Evolutionary conservation across 805 yeast species (phyloP), one percentile per base, ranked within the genome.

Genomic region (Diddensiella santjacobensis): DNA sequence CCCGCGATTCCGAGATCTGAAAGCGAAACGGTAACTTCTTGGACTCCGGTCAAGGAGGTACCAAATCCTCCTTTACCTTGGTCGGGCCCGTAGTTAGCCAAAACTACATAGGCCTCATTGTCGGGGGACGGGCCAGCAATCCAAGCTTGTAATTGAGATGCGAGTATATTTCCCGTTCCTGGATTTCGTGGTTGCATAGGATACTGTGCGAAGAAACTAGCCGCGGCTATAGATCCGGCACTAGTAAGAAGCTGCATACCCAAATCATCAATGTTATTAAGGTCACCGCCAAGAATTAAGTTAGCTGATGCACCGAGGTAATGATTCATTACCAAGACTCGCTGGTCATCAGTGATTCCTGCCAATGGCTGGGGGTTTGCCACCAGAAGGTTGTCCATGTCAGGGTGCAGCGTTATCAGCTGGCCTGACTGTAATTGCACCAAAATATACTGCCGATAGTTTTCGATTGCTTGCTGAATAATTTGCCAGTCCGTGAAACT

Each of bases 111-210:
- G 17, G 47, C 50, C 19, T 38, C 41, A 15, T 47, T 39, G 37
- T 44, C 38, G 8, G 20, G 10, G 10, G 29, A 17, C 6, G 50
- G 50, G 4, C 50, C 50, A n/a, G 35, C 37, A 24, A 47, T 42
- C 50, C 50, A 47, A 5, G 50, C 43, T 41, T 47, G 50, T 11
- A 47, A 38, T 22, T 47, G 50, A 29, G 33, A 22, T 6, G 50
- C 50, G 11, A 42, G 35, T 15, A 36, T 47, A 37, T 42, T 22
- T 17, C 50, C 50, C 10, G 47, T 17, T 4, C 50, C 50, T 6
- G 50, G 50, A 38, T 47, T 47, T 42, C 50, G 46, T n/a, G 50
- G 50, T 38, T 47, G 50, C 42, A 47, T 47, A 5, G 50, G 50
- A 22, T 42, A 47, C 10, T 24, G 13, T 11, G 50, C 45, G n/a